phyloP scores from a whole-genome alignment of 306 rosid genomes.

The Comarum palustre region DNA sequence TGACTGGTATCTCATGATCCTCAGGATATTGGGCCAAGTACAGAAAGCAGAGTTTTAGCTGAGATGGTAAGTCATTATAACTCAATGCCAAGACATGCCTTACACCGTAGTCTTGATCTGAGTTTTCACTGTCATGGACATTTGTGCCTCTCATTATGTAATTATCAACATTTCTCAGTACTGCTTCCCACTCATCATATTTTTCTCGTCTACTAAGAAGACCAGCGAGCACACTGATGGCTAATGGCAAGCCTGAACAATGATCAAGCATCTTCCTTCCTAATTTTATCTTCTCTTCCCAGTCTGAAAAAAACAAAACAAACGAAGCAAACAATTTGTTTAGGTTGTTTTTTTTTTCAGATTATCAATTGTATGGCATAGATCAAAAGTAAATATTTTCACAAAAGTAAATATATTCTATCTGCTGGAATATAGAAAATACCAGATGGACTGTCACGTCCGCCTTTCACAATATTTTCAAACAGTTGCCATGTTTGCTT shows the following conservation, averaged over 20 bases:
- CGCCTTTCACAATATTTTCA: not conserved
- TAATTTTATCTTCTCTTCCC: not conserved
- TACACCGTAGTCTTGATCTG: not conserved
- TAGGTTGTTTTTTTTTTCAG: too few species aligned
- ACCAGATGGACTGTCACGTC: too few species aligned
- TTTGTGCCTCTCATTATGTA: slow-evolving; percentile 11
- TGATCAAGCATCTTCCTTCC: not conserved
- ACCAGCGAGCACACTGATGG: not conserved
- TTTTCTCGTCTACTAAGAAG: not conserved
- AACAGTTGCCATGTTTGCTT: slow-evolving; percentile 6
- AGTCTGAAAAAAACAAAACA: not conserved
- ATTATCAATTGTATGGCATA: too few species aligned
- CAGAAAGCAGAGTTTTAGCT: not conserved
- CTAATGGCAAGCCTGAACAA: slow-evolving; percentile 11
- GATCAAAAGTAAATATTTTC: too few species aligned
- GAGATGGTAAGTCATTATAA: not conserved
- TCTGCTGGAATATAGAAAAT: too few species aligned
- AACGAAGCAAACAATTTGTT: too few species aligned
- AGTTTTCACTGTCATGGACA: not conserved
- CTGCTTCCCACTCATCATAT: slow-evolving; percentile 14
- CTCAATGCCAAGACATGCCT: not conserved
- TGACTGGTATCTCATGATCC: not conserved
- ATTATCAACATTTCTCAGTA: slow-evolving; percentile 17
- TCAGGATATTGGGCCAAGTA: not conserved
- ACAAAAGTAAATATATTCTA: too few species aligned